A percentile compares a stretch with the other conserved stretches of the same genome.
phyloP scores from a whole-genome alignment of 306 rosid species.

The Mucuna pruriens region DNA sequence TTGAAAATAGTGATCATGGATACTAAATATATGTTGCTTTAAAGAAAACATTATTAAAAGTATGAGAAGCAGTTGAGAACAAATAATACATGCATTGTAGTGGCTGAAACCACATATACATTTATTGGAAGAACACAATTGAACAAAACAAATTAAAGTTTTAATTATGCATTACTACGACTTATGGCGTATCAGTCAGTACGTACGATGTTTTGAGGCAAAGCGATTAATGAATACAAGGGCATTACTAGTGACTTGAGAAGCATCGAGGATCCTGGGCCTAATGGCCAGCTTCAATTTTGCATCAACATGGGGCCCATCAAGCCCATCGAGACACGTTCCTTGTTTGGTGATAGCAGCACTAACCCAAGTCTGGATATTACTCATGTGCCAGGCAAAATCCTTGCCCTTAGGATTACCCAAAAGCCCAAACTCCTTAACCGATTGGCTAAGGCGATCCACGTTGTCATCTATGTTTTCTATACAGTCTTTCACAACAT shows the following conservation, averaged over 20 bases:
- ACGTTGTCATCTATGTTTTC: constrained; percentile 67
- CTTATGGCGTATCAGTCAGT: background rate
- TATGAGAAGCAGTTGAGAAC: too few species aligned
- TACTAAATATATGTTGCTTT: too few species aligned
- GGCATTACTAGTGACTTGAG: constrained; percentile 78
- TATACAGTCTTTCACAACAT: constrained; percentile 65
- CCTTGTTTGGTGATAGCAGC: constrained; percentile 72
- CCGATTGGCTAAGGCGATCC: constrained; percentile 55
- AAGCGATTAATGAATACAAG: constrained; percentile 73
- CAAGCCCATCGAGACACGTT: constrained; percentile 72
- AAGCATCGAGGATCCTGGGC: constrained; percentile 48
- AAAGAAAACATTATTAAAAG: too few species aligned
- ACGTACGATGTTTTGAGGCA: constrained; percentile 43
- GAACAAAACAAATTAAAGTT: background rate
- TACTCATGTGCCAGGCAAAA: constrained; percentile 64
- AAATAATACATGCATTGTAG: too few species aligned
- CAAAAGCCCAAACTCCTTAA: constrained; percentile 52
- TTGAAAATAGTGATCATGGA: too few species aligned
- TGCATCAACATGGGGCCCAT: constrained; percentile 41
- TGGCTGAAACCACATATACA: background rate
- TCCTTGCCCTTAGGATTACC: constrained; percentile 42
- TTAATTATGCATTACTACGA: background rate
- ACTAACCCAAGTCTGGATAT: constrained; percentile 86
- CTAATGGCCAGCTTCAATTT: constrained; percentile 50
- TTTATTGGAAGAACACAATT: background rate